Base-by-base conservation (phyloP, 768 basidiomycete species). In the Termitomyces sp. region DNA sequence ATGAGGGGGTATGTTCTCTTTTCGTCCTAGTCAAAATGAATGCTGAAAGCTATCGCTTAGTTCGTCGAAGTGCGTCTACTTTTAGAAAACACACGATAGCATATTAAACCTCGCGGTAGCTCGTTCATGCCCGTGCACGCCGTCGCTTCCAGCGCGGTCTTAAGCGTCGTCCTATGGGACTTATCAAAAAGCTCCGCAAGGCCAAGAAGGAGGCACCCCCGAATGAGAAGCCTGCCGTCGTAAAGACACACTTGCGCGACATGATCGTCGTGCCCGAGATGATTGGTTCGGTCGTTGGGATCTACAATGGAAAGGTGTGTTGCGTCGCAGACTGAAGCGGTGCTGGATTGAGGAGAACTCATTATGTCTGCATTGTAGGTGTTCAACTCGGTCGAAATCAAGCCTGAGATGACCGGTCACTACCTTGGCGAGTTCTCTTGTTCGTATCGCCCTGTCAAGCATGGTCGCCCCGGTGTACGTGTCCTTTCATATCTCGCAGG, bases 181-280 rank as follows among this genome's bases (percentile, higher is more conserved):
- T 99, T 65, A 98, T 99, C 74, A 98, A 98, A 84, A 99, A 99
- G 78, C 84, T 99, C 67, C 92, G 97, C 75, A 96, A 97, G 77
- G 93, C 97, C 58, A 99, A 99, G 86, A 98, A 96, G 81, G 94
- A 98, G 76, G 94, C 94, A n/a, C 91, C 86, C 57, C 92, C 96
- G 65, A 97, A 98, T 77, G 95, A 98, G 80, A 98, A 99, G 83
- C 97, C 97, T 59, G 83, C 93, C 53, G 91, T 94, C 66, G 96
- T 99, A 70, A 99, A 98, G 85, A 99, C 97, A 58, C 97, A 99
- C 77, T 82, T 99, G 67, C 93, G 97, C 69, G 88, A 98, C 79
- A 98, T 99, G 97, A 96, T 98, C 76, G 88, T 99, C 76, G 97
- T 99, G 59, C 97, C 97, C 51, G 97, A 99, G 82, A 98, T 99